Conservation (phyloP, 2,329 filamentous ascomycete genomes). For the Aspergillus melleus region DNA sequence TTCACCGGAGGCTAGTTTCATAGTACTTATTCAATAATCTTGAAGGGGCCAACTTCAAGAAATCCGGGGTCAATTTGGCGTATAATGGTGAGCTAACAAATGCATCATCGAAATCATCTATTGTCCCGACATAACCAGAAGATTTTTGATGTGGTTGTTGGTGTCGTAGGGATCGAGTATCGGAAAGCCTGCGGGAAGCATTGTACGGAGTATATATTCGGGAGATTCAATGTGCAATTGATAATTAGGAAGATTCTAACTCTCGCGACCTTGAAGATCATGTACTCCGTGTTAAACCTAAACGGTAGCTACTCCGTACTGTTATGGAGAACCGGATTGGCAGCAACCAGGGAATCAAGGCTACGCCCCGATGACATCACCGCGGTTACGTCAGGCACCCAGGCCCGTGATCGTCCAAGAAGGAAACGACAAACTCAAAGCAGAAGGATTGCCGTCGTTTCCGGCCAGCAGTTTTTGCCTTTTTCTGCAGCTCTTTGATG, state of each 20-base stretch:
- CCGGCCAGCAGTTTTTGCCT: not conserved
- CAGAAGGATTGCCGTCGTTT: not conserved
- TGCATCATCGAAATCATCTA: not conserved
- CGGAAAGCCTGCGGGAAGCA: too few species aligned
- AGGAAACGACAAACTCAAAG: not conserved
- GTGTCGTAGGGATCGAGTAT: too few species aligned
- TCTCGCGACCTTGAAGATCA: too few species aligned
- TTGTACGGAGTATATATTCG: too few species aligned
- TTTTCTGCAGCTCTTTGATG: not conserved
- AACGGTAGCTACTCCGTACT: too few species aligned
- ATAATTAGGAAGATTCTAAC: too few species aligned
- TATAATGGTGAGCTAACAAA: not conserved
- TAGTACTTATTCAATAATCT: not conserved
- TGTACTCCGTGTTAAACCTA: too few species aligned
- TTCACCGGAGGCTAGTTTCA: not conserved
- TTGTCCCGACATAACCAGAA: too few species aligned
- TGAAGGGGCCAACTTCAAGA: not conserved
- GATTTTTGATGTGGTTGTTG: too few species aligned
- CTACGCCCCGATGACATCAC: constrained; percentile 26
- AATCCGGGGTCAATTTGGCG: not conserved
- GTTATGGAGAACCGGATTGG: not conserved
- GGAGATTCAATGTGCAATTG: too few species aligned
- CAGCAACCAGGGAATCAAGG: not conserved
- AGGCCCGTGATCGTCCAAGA: not conserved
- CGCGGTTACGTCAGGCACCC: constrained; percentile 28